Base-by-base conservation (phyloP, 73 alveolate genomes). In the Tetrahymena malaccensis region DNA sequence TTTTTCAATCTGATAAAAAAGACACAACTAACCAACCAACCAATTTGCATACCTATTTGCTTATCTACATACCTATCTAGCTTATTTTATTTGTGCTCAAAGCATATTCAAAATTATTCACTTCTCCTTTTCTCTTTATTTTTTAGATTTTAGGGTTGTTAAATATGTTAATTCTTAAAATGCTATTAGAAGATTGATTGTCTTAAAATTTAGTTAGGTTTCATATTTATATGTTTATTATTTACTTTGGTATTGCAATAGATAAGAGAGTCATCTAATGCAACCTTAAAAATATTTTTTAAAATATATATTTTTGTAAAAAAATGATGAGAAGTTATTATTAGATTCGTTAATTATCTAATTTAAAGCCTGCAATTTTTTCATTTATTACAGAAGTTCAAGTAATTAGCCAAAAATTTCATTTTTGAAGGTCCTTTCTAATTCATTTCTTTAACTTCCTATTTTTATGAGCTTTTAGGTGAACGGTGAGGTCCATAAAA, bases 401-500 rank as follows among this genome's bases (percentile, higher is more conserved):
- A n/a, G 11, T 70, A 70, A 70, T 70, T 70, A 22, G 89, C 89
- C 31, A 70, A 70, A 33, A 70, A 70, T 70, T 70, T 70, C 89
- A 70, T 70, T 11, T 70, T 70, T n/a, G 89, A 70, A 70, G 34
- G 34, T 25, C 89, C 89, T 70, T 70, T 70, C 40, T 70, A 70
- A 70, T 70, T 70, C 89, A 70, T 70, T 70, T 70, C 89, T 31
- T 70, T 70, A 2, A 70, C 89, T 70, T 70, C 89, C 37, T 70
- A 31, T 31, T 70, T 70, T 22, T 70, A 70, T n/a, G 89, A 70
- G 22, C 25, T 70, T 70, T 70, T 70, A n/a, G 89, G 89, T 7
- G 89, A 70, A 31, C 89, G 89, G 21, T 70, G 89, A 70, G 89
- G 89, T 6, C 97, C 97, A 95, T 95, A 93, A 43, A 34, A 95